phyloP scores from a whole-genome alignment of 2,329 filamentous ascomycete genomes.

The Nothophoma quercina region DNA sequence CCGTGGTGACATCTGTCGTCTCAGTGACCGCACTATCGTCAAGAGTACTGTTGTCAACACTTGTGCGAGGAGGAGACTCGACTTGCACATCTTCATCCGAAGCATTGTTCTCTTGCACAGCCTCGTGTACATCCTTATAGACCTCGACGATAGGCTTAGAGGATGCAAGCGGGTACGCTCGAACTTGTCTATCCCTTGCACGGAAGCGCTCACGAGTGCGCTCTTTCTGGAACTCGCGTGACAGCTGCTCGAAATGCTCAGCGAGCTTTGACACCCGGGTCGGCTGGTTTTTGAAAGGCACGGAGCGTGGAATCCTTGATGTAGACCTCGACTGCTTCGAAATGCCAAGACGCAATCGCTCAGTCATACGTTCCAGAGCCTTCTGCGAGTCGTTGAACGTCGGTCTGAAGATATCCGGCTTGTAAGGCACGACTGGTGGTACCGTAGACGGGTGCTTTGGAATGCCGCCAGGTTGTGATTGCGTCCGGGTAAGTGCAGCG shows the following conservation, averaged over 20 bases:
- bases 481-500: conserved; percentile 38
- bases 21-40: conserved; percentile 46
- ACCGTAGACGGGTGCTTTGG: conserved; percentile 26
- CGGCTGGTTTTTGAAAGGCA: conserved; percentile 72
- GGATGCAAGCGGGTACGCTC: conserved; percentile 86
- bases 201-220: conserved; percentile 85
- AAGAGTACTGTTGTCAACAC: conserved; percentile 49
- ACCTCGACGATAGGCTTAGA: conserved; percentile 97
- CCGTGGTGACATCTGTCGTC: conserved; percentile 42
- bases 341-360: conserved; percentile 71
- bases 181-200: conserved; percentile 76
- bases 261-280: conserved; percentile 90
- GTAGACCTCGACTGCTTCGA: conserved; percentile 66
- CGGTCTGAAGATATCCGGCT: conserved; percentile 33
- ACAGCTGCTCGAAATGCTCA: conserved; percentile 95
- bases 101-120: conserved; percentile 80
- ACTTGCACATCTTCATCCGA: conserved; percentile 67
- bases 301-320: conserved; percentile 84
- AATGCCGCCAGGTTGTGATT: conserved; percentile 47
- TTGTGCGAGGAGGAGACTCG: conserved; percentile 40
- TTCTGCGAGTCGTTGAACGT: conserved; percentile 49
- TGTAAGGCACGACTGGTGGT: conserved; percentile 25
- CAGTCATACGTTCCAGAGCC: conserved; percentile 73
- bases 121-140: conserved; percentile 91
- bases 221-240: conserved; percentile 95